Conservation (phyloP, 495 filamentous ascomycete species). For the Tuber melanosporum region DNA sequence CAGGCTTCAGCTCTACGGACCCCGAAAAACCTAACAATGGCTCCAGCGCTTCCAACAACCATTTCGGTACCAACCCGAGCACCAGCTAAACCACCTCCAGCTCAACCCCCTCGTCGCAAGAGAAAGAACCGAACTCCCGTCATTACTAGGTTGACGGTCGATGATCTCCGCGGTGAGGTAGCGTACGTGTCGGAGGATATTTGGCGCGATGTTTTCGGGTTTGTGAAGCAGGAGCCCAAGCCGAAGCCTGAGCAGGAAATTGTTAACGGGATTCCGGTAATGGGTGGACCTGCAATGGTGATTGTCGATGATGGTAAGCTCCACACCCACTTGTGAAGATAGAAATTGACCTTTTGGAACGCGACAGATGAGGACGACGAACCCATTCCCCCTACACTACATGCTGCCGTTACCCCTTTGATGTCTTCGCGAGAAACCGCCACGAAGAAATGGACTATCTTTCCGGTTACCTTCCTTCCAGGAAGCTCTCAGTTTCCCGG, state of each 20-base stretch:
- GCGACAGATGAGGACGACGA: conserved; percentile 39
- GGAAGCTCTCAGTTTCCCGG: conserved; percentile 48
- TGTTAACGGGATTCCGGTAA: conserved; percentile 30
- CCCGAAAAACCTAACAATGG: conserved; percentile 12
- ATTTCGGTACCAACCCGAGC: conserved; percentile 11
- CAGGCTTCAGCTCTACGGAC: not conserved
- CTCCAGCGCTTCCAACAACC: conserved; percentile 30
- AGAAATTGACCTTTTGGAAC: not conserved
- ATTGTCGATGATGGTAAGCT: conserved; percentile 33
- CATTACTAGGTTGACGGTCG: conserved; percentile 65
- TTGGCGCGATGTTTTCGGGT: conserved; percentile 71
- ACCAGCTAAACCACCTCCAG: conserved; percentile 16
- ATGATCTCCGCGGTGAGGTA: conserved; percentile 78
- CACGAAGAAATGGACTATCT: conserved; percentile 64
- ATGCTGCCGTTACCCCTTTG: conserved; percentile 69
- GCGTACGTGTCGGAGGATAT: conserved; percentile 83
- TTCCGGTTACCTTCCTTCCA: conserved; percentile 58
- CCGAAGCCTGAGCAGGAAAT: conserved; percentile 41
- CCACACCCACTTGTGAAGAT: conserved; percentile 10
- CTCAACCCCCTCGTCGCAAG: conserved; percentile 31
- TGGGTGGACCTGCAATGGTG: conserved; percentile 4
- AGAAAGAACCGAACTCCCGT: conserved; percentile 53
- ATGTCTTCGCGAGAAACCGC: conserved; percentile 56
- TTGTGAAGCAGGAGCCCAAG: conserved; percentile 44
- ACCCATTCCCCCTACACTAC: conserved; percentile 38